Evolutionary conservation across 805 yeast genomes (phyloP).

Genomic region (Schwanniomyces sp.): DNA sequence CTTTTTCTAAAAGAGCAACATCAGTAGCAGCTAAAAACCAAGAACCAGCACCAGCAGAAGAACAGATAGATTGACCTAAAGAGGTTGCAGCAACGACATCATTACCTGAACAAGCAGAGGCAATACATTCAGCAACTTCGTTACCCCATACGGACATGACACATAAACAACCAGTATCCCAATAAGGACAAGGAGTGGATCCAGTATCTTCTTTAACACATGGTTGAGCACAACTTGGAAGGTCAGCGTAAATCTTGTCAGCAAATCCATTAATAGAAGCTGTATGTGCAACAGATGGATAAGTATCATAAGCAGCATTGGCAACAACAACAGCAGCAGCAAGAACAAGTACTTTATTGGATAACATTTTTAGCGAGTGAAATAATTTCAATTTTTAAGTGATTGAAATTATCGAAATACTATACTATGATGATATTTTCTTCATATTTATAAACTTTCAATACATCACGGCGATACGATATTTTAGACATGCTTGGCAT

Average conservation of each 20-base stretch:
- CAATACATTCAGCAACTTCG: conserved; percentile 38
- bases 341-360: conserved; percentile 7
- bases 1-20: conserved; percentile 20
- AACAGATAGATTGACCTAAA: conserved; percentile 32
- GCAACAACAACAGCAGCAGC: conserved; percentile 15
- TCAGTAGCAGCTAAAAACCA: conserved; percentile 27
- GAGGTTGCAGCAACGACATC: conserved; percentile 26
- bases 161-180: conserved; percentile 49
- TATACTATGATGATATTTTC: conserved; percentile 27
- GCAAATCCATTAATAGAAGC: conserved; percentile 45
- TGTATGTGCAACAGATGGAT: conserved; percentile 36
- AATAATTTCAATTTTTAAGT: not conserved
- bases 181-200: conserved; percentile 43
- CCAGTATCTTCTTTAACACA: conserved; percentile 34
- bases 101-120: conserved; percentile 32
- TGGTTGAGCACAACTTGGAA: conserved; percentile 36
- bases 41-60: conserved; percentile 30
- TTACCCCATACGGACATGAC: conserved; percentile 37
- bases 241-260: conserved; percentile 30
- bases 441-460: conserved; percentile 20
- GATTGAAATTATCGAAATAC: conserved; percentile 18
- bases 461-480: conserved; percentile 9
- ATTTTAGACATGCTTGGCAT: not conserved
- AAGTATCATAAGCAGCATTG: conserved; percentile 26
- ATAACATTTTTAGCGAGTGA: conserved; percentile 1